Conservation (phyloP, 148 eudicot genomes). For the Arbutus unedo region DNA sequence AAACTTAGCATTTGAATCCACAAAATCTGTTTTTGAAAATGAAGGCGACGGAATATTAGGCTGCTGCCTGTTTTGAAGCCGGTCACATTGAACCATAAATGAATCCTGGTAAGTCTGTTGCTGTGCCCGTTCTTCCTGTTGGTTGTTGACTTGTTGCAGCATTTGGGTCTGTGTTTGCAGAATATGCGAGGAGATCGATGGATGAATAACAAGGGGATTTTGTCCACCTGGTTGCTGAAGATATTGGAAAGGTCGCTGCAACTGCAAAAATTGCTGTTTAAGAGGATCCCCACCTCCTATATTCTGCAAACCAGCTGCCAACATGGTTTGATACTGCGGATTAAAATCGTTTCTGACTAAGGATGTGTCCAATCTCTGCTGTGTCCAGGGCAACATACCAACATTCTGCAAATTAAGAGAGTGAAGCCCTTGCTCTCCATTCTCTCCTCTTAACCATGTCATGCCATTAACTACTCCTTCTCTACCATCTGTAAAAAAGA, state of each 20-base stretch:
- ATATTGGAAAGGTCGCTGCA: constrained; percentile 81
- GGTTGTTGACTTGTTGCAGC: constrained; percentile 47
- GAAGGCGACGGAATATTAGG: constrained; percentile 47
- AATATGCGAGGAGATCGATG: constrained; percentile 49
- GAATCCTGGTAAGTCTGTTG: constrained; percentile 56
- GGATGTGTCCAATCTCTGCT: constrained; percentile 63
- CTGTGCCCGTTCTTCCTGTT: constrained; percentile 42
- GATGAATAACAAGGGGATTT: constrained; percentile 48
- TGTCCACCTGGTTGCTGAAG: constrained; percentile 63
- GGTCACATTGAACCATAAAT: constrained; percentile 46
- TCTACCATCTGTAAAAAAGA: constrained; percentile 48
- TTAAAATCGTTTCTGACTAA: constrained; percentile 53
- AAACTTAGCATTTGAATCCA: constrained; percentile 38
- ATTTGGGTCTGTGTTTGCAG: constrained; percentile 65
- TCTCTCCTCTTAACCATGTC: constrained; percentile 88
- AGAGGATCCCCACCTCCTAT: constrained; percentile 55
- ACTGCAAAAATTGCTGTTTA: constrained; percentile 70
- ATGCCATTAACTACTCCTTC: constrained; percentile 68
- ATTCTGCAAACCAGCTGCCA: constrained; percentile 69
- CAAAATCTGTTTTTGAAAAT: constrained; percentile 51
- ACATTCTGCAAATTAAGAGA: constrained; percentile 64
- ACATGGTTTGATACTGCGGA: constrained; percentile 87
- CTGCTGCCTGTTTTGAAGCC: constrained; percentile 57
- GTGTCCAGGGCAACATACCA: constrained; percentile 84
- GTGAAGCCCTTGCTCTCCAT: constrained; percentile 71